These are phyloP conservation scores for Termitomyces sp. DNA, from an alignment of 768 basidiomycete species.

Conservation along the genomic window DNA sequence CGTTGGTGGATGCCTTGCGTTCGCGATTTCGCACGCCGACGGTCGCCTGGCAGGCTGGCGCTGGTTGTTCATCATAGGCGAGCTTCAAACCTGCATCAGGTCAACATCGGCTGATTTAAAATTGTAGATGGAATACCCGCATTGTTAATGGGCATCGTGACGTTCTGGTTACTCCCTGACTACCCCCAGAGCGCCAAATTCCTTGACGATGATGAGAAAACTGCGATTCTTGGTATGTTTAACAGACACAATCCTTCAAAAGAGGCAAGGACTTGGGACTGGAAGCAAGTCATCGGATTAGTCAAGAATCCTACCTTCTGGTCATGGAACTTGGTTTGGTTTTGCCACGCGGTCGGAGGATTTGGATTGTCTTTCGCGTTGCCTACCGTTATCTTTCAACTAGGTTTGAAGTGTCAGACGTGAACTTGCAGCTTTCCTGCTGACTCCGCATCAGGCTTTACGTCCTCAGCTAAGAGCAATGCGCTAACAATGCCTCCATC, in stretches of 20 bases:
- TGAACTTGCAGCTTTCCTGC: not conserved
- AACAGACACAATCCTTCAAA: conserved; percentile 6
- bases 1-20: conserved; percentile 9
- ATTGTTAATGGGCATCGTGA: conserved; percentile 7
- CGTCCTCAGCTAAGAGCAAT: conserved; percentile 9
- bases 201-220: conserved; percentile 5
- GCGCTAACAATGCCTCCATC: conserved; percentile 12
- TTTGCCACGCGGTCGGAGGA: conserved; percentile 12
- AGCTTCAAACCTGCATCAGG: not conserved
- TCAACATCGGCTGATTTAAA: not conserved
- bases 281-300: conserved; percentile 2
- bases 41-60: conserved; percentile 12
- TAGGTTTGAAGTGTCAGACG: not conserved
- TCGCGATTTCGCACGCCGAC: conserved; percentile 9
- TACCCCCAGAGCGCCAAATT: conserved; percentile 12
- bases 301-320: conserved; percentile 9
- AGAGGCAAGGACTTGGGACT: conserved; percentile 9
- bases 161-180: conserved; percentile 9
- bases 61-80: conserved; percentile 12
- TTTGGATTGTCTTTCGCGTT: conserved; percentile 9
- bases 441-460: conserved; percentile 4
- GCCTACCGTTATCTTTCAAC: conserved; percentile 9
- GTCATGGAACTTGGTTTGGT: conserved; percentile 6
- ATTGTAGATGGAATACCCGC: conserved; percentile 9
- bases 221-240: not conserved